Evolutionary conservation across 2,329 filamentous ascomycete species (phyloP).

Genomic region (Nemania sp.): DNA sequence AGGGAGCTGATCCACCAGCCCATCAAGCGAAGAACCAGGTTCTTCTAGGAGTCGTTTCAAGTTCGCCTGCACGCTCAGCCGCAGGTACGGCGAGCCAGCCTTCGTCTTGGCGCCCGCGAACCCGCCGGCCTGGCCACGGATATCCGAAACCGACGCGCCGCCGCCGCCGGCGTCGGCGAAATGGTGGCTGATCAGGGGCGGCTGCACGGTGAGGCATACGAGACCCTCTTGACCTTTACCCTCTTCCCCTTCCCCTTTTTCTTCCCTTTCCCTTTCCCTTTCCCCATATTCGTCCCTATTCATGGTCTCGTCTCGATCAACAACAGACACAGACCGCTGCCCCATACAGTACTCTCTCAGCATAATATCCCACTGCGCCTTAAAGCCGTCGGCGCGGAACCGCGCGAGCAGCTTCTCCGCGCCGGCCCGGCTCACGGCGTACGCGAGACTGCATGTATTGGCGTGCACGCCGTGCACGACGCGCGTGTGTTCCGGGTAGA

Average conservation of each 20-base stretch:
- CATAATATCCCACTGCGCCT: conserved; percentile 37
- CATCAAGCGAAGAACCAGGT: conserved; percentile 11
- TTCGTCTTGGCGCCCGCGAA: conserved; percentile 27
- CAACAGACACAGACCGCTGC: not conserved
- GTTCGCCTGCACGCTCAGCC: conserved; percentile 34
- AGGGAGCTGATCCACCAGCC: conserved; percentile 33
- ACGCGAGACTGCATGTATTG: conserved; percentile 43
- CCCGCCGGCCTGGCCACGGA: conserved; percentile 33
- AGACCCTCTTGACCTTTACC: not conserved
- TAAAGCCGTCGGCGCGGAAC: conserved; percentile 33
- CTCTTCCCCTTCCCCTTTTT: not conserved
- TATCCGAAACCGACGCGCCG: conserved; percentile 29
- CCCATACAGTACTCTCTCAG: conserved; percentile 35
- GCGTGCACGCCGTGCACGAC: conserved; percentile 40
- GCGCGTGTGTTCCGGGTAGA: conserved; percentile 42
- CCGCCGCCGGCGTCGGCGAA: conserved; percentile 20
- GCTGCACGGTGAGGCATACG: conserved; percentile 35
- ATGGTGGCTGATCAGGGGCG: conserved; percentile 35
- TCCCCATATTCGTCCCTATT: too few species aligned
- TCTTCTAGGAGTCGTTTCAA: conserved; percentile 22
- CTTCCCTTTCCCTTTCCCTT: not conserved
- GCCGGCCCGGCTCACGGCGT: conserved; percentile 43
- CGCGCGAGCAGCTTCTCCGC: conserved; percentile 43
- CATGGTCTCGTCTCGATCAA: too few species aligned
- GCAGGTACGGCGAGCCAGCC: conserved; percentile 34